Evolutionary conservation across 257 asterid genomes (phyloP).

Genomic region (Jacaranda copaia): DNA sequence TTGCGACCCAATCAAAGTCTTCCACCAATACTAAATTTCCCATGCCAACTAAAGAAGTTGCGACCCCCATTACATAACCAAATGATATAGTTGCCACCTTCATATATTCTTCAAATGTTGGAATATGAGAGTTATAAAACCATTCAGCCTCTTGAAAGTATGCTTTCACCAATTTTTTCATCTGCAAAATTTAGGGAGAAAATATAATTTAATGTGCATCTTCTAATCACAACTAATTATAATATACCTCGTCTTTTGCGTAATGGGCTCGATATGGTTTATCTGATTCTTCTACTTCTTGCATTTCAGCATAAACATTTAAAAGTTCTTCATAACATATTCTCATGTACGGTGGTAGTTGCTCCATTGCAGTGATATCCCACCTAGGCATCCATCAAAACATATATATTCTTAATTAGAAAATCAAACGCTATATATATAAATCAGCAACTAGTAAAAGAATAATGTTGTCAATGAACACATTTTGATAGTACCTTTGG

Average conservation of each 20-base stretch:
- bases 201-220: too few relatives aligned
- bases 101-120: conserved; percentile 45
- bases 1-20: conserved; percentile 42
- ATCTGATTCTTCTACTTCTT: background rate
- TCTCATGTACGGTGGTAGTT: conserved; percentile 38
- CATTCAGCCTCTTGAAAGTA: conserved; percentile 44
- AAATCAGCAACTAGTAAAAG: too few relatives aligned
- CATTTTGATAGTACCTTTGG: background rate
- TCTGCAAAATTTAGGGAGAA: too few relatives aligned
- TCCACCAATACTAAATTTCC: background rate
- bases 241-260: background rate
- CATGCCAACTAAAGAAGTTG: conserved; percentile 36
- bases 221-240: too few relatives aligned
- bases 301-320: background rate
- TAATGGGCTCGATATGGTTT: background rate
- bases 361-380: conserved; percentile 20
- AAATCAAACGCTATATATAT: too few relatives aligned
- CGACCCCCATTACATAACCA: background rate
- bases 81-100: conserved; percentile 22
- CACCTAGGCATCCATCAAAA: conserved; percentile 29
- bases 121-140: conserved; percentile 20
- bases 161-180: conserved; percentile 31
- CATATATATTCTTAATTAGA: too few relatives aligned
- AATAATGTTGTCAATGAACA: too few relatives aligned
- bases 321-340: conserved; percentile 17